Conservation (phyloP, 495 filamentous ascomycete species). For the Penicillium coprophilum region DNA sequence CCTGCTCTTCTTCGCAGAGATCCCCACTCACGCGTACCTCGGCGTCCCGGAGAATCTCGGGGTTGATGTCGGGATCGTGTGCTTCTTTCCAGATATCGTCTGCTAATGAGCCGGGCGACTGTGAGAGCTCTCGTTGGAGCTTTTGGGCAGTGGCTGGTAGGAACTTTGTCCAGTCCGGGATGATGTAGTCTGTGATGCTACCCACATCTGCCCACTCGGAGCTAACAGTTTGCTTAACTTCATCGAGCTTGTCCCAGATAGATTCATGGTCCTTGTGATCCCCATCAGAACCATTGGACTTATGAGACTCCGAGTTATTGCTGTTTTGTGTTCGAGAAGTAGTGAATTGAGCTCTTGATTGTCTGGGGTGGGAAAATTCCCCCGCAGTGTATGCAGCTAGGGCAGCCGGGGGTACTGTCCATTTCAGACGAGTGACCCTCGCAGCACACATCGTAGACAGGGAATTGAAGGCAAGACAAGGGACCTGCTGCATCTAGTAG, state of each 20-base stretch:
- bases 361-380: conserved; percentile 24
- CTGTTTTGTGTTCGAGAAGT: conserved; percentile 19
- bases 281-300: not conserved
- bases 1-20: conserved; percentile 82
- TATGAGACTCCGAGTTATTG: conserved; percentile 16
- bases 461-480: conserved; percentile 61
- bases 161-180: conserved; percentile 77
- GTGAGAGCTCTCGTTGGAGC: conserved; percentile 82
- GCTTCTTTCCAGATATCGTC: conserved; percentile 93
- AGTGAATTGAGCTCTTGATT: conserved; percentile 28
- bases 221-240: conserved; percentile 50
- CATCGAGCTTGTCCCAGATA: conserved; percentile 63
- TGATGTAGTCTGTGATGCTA: conserved; percentile 64
- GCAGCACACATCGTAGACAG: conserved; percentile 34
- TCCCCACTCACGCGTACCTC: conserved; percentile 75
- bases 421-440: conserved; percentile 35
- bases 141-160: conserved; percentile 79
- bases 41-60: conserved; percentile 79
- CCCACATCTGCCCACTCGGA: conserved; percentile 62
- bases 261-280: conserved; percentile 26
- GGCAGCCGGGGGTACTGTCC: conserved; percentile 42
- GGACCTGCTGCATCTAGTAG: conserved; percentile 33
- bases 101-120: conserved; percentile 81
- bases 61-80: conserved; percentile 75
- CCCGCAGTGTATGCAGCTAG: conserved; percentile 36